Percentiles rank a stretch among this genome's conserved stretches.
phyloP scores from a whole-genome alignment of 2,329 filamentous ascomycete genomes.

The Talaromyces sp. region DNA sequence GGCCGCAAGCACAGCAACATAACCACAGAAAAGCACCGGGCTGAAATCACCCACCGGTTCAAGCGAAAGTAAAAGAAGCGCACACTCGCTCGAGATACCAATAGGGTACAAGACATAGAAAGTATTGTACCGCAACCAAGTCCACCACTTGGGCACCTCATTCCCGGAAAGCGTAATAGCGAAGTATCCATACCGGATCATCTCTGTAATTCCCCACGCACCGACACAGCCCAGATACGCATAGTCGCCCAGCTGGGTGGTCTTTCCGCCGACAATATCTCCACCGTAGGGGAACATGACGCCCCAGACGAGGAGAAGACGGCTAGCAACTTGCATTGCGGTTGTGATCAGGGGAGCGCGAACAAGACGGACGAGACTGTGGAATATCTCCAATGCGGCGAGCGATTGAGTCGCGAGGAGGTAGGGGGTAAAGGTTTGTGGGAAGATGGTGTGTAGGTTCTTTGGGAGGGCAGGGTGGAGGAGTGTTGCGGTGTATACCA shows the following conservation, averaged over 20 bases:
- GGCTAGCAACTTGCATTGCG: constrained; percentile 83
- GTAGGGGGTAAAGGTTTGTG: constrained; percentile 46
- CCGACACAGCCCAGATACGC: constrained; percentile 59
- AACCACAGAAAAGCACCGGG: constrained; percentile 58
- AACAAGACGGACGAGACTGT: constrained; percentile 78
- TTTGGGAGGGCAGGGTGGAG: constrained; percentile 54
- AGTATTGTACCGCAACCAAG: constrained; percentile 77
- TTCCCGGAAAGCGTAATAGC: constrained; percentile 61
- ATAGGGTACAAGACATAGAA: constrained; percentile 93
- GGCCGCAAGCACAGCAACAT: constrained; percentile 68
- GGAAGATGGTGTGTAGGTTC: constrained; percentile 45
- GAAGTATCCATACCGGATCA: constrained; percentile 92
- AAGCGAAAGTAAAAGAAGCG: constrained; percentile 73
- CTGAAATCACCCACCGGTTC: constrained; percentile 58
- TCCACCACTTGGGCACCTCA: constrained; percentile 67
- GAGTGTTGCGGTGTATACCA: constrained; percentile 68
- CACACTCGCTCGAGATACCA: constrained; percentile 85
- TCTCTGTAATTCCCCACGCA: constrained; percentile 89
- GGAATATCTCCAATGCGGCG: constrained; percentile 79
- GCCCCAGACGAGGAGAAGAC: constrained; percentile 86
- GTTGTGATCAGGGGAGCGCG: constrained; percentile 85
- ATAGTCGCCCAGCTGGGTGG: constrained; percentile 38
- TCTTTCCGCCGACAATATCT: constrained; percentile 31
- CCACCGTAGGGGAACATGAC: constrained; percentile 69
- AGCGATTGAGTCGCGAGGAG: constrained; percentile 74